Percentiles rank a stretch among this genome's conserved stretches.
phyloP scores from a whole-genome alignment of 345 rosid genomes.

The Geranium rotundifolium region DNA sequence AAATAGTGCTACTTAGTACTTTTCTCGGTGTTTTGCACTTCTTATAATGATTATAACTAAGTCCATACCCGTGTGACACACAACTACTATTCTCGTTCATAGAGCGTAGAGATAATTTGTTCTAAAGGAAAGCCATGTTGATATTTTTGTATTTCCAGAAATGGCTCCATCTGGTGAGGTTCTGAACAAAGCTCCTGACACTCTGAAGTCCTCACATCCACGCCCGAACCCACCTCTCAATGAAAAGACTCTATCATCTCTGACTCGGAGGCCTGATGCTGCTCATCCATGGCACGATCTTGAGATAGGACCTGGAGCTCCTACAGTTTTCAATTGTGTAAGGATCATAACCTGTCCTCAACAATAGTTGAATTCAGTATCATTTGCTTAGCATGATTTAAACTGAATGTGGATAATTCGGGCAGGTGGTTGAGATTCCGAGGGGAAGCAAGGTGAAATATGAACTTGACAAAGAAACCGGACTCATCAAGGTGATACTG shows the following conservation, averaged over 20 bases:
- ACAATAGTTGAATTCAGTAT: background rate
- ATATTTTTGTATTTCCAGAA: too few species aligned
- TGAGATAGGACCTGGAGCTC: slow-evolving; percentile 84
- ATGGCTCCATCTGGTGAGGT: too few species aligned
- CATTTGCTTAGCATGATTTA: background rate
- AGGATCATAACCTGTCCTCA: slow-evolving; percentile 9
- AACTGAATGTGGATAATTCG: background rate
- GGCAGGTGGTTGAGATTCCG: slow-evolving; percentile 71
- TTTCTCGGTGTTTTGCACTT: too few species aligned
- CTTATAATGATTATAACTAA: too few species aligned
- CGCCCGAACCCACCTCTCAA: slow-evolving; percentile 18
- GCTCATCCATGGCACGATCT: slow-evolving; percentile 90
- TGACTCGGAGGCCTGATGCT: slow-evolving; percentile 52
- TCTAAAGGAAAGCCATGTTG: too few species aligned
- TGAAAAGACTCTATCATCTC: slow-evolving; percentile 62
- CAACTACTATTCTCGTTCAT: too few species aligned
- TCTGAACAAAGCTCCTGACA: too few species aligned
- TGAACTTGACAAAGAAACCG: slow-evolving; percentile 69
- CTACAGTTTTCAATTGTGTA: slow-evolving; percentile 66
- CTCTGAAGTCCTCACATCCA: too few species aligned
- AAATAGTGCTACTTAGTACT: too few species aligned
- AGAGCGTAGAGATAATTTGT: too few species aligned
- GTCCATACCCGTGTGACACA: too few species aligned
- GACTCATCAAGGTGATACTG: slow-evolving; percentile 56
- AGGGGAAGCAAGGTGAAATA: slow-evolving; percentile 86